phyloP scores from a whole-genome alignment of 768 basidiomycete species.

The Grammothele lineata region DNA sequence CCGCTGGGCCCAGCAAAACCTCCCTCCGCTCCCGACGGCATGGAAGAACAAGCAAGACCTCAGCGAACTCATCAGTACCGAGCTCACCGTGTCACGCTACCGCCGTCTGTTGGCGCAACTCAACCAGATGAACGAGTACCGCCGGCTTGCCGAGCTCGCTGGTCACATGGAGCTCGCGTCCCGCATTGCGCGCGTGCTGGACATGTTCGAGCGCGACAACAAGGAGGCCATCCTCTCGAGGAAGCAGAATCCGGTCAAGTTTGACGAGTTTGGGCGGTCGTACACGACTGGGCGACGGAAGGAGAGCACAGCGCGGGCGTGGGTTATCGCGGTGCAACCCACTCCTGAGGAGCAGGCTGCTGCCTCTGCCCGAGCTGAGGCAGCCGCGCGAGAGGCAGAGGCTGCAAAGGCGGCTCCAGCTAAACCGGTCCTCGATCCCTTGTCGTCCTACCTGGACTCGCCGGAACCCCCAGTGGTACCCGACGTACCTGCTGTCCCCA shows the following conservation, averaged over 20 bases:
- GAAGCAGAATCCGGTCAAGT: slow-evolving; percentile 47
- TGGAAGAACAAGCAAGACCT: slow-evolving; percentile 71
- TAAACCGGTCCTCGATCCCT: too few relatives aligned
- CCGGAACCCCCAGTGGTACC: not conserved
- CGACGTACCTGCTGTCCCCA: not conserved
- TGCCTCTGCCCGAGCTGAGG: slow-evolving; percentile 5
- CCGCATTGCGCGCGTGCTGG: slow-evolving; percentile 47
- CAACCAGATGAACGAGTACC: slow-evolving; percentile 60
- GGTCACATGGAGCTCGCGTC: slow-evolving; percentile 52
- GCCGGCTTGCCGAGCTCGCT: slow-evolving; percentile 54
- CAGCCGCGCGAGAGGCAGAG: too few relatives aligned
- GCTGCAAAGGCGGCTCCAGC: too few relatives aligned
- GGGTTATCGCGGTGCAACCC: slow-evolving; percentile 72
- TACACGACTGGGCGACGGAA: slow-evolving; percentile 86
- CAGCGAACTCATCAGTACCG: slow-evolving; percentile 48
- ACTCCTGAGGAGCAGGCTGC: slow-evolving; percentile 4
- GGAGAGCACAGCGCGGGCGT: slow-evolving; percentile 85
- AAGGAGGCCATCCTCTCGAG: slow-evolving; percentile 49
- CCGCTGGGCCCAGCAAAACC: slow-evolving; percentile 51
- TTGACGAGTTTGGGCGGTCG: slow-evolving; percentile 80
- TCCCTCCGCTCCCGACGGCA: slow-evolving; percentile 55
- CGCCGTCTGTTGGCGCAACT: slow-evolving; percentile 58
- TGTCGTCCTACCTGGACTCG: not conserved
- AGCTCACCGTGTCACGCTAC: slow-evolving; percentile 68
- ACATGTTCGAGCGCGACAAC: slow-evolving; percentile 57